Evolutionary conservation across 2,329 filamentous ascomycete genomes (phyloP), one percentile per base, ranked within the genome.

Genomic region (Ceratocystis eucalypticola): DNA sequence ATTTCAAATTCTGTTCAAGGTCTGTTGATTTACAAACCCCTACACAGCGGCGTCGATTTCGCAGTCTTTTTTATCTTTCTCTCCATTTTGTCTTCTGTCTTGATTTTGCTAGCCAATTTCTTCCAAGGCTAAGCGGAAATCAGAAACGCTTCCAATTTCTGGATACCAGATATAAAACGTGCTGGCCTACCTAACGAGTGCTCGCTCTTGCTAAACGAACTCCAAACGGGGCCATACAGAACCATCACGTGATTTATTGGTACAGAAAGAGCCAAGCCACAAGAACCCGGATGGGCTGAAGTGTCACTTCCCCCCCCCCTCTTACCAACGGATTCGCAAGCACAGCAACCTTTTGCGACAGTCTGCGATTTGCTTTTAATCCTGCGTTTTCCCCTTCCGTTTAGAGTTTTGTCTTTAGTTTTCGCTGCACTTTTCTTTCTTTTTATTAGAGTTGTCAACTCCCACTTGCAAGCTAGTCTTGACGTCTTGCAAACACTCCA

Each of bases 381-480:
- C 61, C 61, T 62, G 61, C 61, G 61, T 62, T 62, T 62, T 62
- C 61, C 61, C 33, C 37, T 41, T 44, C 33, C 41, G 41, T 62
- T 62, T 28, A 28, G 12, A 2, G n/a, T 33, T 61, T 62, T 33
- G 37, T 28, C 33, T 15, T 50, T 20, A 5, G 50, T 55, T 41
- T 55, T 37, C 17, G 6, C 15, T 44, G 33, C 44, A 37, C 17
- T 64, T 64, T 64, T 64, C 10, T 1, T 64, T 64, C 45, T 33
- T 50, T 53, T 37, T 50, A 20, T 22, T 20, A 8, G 53, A 22
- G 3, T 6, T 48, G 46, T 48, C 46, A 4, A 48, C 46, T 48
- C 46, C 46, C 17, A 20, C 46, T 48, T 48, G 46, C 46, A 22
- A 48, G 46, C 46, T 22, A 7, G 46, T 22, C 17, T 20, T 48